Evolutionary conservation across 306 rosid genomes (phyloP).

Genomic region (Betula pendula): DNA sequence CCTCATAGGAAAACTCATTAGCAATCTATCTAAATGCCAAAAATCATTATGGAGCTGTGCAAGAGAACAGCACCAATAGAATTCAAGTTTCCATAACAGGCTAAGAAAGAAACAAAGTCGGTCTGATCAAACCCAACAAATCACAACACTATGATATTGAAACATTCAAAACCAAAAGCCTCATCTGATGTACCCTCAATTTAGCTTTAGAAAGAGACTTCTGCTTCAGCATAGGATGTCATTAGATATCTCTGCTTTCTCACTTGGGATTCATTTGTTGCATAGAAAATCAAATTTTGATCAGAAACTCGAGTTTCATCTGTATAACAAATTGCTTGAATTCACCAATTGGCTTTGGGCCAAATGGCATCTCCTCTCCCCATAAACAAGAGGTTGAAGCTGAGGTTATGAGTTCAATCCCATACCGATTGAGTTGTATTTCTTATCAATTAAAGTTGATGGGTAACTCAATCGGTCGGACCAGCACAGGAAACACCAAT

Average conservation of each 20-base stretch:
- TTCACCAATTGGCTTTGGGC: neutral
- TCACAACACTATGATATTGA: neutral
- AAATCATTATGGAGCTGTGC: neutral
- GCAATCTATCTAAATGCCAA: neutral
- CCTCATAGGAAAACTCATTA: neutral
- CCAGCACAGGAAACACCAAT: neutral
- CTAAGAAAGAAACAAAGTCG: neutral
- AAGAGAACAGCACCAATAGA: neutral
- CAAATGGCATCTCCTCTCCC: neutral
- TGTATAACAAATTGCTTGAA: neutral
- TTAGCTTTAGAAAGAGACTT: neutral
- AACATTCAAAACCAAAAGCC: conserved; percentile 1
- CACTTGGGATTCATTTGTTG: neutral
- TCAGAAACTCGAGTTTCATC: neutral
- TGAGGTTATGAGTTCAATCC: neutral
- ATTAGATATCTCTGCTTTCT: neutral
- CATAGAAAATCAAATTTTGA: neutral
- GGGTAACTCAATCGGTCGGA: neutral
- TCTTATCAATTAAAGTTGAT: neutral
- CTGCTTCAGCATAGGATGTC: neutral
- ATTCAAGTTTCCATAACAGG: neutral
- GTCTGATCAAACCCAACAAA: neutral
- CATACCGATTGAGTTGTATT: neutral
- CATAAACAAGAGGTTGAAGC: neutral
- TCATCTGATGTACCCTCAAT: neutral